Evolutionary conservation across 441 rosid species (phyloP).

Genomic region (Populus hybrid): DNA sequence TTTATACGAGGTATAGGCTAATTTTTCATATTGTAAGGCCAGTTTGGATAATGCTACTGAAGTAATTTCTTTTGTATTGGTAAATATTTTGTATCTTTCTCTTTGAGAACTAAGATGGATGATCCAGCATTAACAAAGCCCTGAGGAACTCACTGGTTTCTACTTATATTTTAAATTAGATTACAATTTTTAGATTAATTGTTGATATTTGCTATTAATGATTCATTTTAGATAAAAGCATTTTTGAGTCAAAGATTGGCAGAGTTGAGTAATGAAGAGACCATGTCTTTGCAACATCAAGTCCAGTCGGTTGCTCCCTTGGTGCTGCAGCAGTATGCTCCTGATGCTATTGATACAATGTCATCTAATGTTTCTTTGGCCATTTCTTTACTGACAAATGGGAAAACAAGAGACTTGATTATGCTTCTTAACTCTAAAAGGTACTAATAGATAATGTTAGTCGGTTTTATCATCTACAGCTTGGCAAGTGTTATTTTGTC

Average conservation of each 20-base stretch:
- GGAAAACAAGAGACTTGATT: constrained; percentile 79
- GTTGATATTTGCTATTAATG: constrained; percentile 15
- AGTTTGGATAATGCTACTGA: constrained; percentile 5
- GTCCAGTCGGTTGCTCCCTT: constrained; percentile 90
- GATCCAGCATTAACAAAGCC: background rate
- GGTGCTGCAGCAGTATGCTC: constrained; percentile 84
- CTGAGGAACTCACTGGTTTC: background rate
- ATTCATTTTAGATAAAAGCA: constrained; percentile 67
- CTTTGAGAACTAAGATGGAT: background rate
- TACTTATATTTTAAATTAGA: background rate
- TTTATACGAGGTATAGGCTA: constrained; percentile 66
- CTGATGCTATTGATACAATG: constrained; percentile 78
- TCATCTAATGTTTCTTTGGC: constrained; percentile 55
- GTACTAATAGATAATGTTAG: constrained; percentile 29
- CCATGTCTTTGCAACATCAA: constrained; percentile 87
- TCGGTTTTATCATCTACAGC: constrained; percentile 4
- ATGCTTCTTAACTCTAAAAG: constrained; percentile 96
- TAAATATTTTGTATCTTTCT: background rate
- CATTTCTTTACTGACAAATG: constrained; percentile 74
- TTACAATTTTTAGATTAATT: background rate
- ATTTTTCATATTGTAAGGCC: constrained; percentile 1
- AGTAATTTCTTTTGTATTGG: background rate
- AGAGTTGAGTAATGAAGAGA: constrained; percentile 74
- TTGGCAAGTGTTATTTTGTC: background rate
- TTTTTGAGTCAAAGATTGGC: constrained; percentile 73